phyloP scores from a whole-genome alignment of 176 grass and related monocot species.

The Otatea glauca region DNA sequence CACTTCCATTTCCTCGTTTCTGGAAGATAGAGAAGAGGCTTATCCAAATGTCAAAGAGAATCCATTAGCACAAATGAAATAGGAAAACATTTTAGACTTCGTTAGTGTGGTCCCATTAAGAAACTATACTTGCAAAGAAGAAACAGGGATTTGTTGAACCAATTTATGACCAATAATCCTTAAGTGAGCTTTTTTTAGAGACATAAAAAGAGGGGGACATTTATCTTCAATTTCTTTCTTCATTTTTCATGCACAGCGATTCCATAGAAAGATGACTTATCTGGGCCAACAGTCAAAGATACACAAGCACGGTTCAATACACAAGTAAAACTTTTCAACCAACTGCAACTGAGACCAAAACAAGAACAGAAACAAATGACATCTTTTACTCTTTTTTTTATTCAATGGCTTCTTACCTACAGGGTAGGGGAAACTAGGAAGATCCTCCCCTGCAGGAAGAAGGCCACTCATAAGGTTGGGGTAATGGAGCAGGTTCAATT shows the following conservation, averaged over 20 bases:
- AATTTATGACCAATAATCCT: background rate
- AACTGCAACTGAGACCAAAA: slow-evolving; percentile 65
- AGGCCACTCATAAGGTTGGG: slow-evolving; percentile 65
- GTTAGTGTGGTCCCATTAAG: background rate
- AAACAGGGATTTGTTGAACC: background rate
- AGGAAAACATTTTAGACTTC: background rate
- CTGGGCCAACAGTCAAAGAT: slow-evolving; percentile 61
- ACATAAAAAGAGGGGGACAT: background rate
- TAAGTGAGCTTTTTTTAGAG: background rate
- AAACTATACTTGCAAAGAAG: slow-evolving; percentile 4
- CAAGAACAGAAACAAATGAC: slow-evolving; percentile 52
- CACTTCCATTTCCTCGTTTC: background rate
- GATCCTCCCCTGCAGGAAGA: slow-evolving; percentile 73
- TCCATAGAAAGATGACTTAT: slow-evolving; percentile 56
- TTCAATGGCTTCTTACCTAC: slow-evolving; percentile 60
- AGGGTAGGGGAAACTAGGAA: slow-evolving; percentile 55
- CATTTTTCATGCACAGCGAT: slow-evolving; percentile 54
- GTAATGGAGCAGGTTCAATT: slow-evolving; percentile 54
- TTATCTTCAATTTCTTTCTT: slow-evolving; percentile 38
- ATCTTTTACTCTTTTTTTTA: slow-evolving; percentile 58
- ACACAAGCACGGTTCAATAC: slow-evolving; percentile 62
- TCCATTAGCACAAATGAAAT: background rate
- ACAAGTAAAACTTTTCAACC: slow-evolving; percentile 66
- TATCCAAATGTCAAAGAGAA: slow-evolving; percentile 24
- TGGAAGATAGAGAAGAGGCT: background rate